Evolutionary conservation across 495 filamentous ascomycete species (phyloP).

Genomic region (Penicillium coffeae): DNA sequence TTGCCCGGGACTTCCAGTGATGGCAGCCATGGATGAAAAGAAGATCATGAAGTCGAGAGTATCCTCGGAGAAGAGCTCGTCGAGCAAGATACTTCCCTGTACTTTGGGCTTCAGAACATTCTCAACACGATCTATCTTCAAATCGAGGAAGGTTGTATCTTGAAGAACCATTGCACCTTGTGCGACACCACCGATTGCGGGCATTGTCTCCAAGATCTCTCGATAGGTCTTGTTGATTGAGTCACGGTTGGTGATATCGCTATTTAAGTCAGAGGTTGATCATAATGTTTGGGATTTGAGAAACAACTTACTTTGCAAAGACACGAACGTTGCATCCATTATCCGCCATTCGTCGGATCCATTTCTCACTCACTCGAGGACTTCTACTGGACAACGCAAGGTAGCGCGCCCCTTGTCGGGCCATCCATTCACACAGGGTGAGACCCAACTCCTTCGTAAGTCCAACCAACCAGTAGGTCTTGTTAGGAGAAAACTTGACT

Average conservation of each 20-base stretch:
- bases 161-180: slow-evolving; percentile 40
- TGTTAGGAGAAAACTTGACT: slow-evolving; percentile 26
- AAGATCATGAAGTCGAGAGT: slow-evolving; percentile 44
- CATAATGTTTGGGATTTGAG: neutral
- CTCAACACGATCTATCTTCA: slow-evolving; percentile 11
- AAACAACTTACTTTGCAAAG: slow-evolving; percentile 2
- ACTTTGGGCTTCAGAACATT: slow-evolving; percentile 12
- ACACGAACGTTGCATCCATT: slow-evolving; percentile 5
- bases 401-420: slow-evolving; percentile 48
- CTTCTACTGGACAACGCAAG: slow-evolving; percentile 56
- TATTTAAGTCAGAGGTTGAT: slow-evolving; percentile 1
- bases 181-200: slow-evolving; percentile 53
- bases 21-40: slow-evolving; percentile 19
- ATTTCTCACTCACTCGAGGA: slow-evolving; percentile 46
- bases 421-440: slow-evolving; percentile 57
- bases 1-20: slow-evolving; percentile 42
- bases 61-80: slow-evolving; percentile 32
- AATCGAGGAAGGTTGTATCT: slow-evolving; percentile 39
- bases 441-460: slow-evolving; percentile 55
- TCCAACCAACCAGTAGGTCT: slow-evolving; percentile 56
- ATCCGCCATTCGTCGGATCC: slow-evolving; percentile 27
- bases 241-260: slow-evolving; percentile 16
- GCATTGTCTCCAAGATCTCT: slow-evolving; percentile 15
- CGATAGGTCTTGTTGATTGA: slow-evolving; percentile 8
- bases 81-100: slow-evolving; percentile 13